Percentiles rank a stretch among this genome's conserved stretches.
These are phyloP conservation scores for Didymella exigua DNA, from an alignment of 2,329 filamentous ascomycete genomes.

Conservation along the genomic window DNA sequence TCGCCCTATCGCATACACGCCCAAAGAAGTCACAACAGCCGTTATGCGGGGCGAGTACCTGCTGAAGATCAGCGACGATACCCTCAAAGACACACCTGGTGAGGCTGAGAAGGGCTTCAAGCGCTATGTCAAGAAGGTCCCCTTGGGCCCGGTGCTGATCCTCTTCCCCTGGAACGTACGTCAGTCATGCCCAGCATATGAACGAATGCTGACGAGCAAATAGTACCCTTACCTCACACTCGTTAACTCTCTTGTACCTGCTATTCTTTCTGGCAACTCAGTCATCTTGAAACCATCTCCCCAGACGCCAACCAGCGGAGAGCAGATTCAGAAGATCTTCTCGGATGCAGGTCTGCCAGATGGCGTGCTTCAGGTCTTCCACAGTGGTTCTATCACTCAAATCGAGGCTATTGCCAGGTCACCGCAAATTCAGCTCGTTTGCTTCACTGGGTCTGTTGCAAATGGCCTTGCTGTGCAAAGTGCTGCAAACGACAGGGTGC, in stretches of 20 bases:
- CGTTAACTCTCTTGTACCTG: conserved; percentile 89
- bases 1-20: conserved; percentile 84
- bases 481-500: conserved; percentile 79
- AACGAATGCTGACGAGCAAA: conserved; percentile 24
- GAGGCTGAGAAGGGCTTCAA: conserved; percentile 87
- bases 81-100: conserved; percentile 78
- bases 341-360: conserved; percentile 77
- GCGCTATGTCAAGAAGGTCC: conserved; percentile 85
- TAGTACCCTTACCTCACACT: conserved; percentile 95
- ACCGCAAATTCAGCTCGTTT: conserved; percentile 78
- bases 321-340: conserved; percentile 80
- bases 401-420: conserved; percentile 81
- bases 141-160: conserved; percentile 84
- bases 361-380: conserved; percentile 89
- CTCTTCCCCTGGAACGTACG: conserved; percentile 96
- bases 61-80: conserved; percentile 79
- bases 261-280: conserved; percentile 86
- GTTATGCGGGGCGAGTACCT: conserved; percentile 85
- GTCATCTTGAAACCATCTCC: conserved; percentile 95
- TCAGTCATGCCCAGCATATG: conserved; percentile 29
- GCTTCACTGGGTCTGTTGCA: conserved; percentile 92
- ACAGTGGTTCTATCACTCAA: conserved; percentile 77
- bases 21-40: conserved; percentile 82
- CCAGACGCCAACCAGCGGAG: conserved; percentile 89
- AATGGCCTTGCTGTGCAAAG: conserved; percentile 85